A percentile compares a stretch with the other conserved stretches of the same genome.
These are phyloP conservation scores for Buxus sempervirens DNA, from an alignment of 164 flowering plant species.

Conservation along the genomic window DNA sequence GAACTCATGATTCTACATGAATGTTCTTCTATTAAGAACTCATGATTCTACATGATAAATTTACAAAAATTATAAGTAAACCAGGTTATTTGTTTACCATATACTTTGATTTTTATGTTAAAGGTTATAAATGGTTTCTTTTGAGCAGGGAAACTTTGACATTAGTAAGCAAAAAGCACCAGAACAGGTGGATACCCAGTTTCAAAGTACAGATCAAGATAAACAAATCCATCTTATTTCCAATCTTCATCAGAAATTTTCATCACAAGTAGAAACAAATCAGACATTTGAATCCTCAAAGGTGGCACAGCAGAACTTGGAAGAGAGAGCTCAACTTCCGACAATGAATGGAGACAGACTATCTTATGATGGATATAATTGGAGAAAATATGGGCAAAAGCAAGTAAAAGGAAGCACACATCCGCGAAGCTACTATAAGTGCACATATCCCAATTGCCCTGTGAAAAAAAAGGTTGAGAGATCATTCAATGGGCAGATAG, in stretches of 20 bases:
- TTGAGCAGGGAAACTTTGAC: constrained; percentile 50
- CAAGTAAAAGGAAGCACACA: constrained; percentile 97
- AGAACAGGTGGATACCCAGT: constrained; percentile 25
- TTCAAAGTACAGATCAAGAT: constrained; percentile 30
- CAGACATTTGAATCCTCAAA: constrained; percentile 27
- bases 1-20: not conserved
- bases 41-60: too few relatives aligned
- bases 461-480: constrained; percentile 94
- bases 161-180: constrained; percentile 25
- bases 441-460: constrained; percentile 87
- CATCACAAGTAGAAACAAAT: constrained; percentile 26
- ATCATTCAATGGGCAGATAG: constrained; percentile 78
- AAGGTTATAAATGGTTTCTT: constrained; percentile 6
- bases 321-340: constrained; percentile 30
- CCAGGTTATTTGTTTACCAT: too few relatives aligned
- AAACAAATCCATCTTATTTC: constrained; percentile 26
- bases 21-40: too few relatives aligned
- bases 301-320: constrained; percentile 27
- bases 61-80: too few relatives aligned
- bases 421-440: constrained; percentile 89
- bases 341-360: constrained; percentile 43
- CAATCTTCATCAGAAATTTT: constrained; percentile 22
- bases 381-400: constrained; percentile 99
- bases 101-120: not conserved
- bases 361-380: constrained; percentile 88